Percentiles rank a stretch among this genome's conserved stretches.
phyloP scores from a whole-genome alignment of 1,139 yeast species.

The Protomyces pachydermus region DNA sequence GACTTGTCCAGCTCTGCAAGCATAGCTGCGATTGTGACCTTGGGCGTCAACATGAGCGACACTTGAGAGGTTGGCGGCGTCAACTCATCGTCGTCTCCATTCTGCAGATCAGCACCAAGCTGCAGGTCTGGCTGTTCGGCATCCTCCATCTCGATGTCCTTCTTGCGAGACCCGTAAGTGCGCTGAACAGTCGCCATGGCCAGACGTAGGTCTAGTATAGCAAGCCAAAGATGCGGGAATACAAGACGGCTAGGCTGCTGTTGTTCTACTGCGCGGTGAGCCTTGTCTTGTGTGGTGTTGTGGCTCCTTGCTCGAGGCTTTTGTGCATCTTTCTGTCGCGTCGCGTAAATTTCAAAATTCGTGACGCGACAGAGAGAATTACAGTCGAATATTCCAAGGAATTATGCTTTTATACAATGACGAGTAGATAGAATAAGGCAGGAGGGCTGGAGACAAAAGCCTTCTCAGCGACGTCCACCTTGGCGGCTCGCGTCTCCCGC shows the following conservation, averaged over 20 bases:
- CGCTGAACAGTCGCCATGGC: background rate
- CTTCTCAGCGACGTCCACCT: background rate
- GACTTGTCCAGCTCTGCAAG: background rate
- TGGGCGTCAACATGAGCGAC: background rate
- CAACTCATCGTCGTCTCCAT: background rate
- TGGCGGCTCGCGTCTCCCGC: constrained; percentile 18
- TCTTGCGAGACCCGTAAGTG: background rate
- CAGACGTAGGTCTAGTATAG: too few species aligned
- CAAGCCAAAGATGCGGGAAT: too few species aligned
- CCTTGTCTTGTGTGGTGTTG: too few species aligned
- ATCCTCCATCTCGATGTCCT: background rate
- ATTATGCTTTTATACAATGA: too few species aligned
- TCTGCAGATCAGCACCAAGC: too few species aligned
- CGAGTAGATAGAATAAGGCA: too few species aligned
- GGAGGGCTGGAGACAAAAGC: too few species aligned
- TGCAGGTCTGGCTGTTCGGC: background rate
- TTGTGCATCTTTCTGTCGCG: background rate
- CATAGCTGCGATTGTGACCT: constrained; percentile 5
- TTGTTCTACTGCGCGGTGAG: too few species aligned
- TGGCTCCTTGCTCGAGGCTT: too few species aligned
- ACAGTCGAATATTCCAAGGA: too few species aligned
- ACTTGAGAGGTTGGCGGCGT: constrained; percentile 11
- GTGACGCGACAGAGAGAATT: background rate
- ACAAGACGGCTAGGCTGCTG: too few species aligned
- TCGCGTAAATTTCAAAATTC: background rate